These are phyloP conservation scores for Glonium stellatum DNA, from an alignment of 495 filamentous ascomycete species.

Conservation along the genomic window DNA sequence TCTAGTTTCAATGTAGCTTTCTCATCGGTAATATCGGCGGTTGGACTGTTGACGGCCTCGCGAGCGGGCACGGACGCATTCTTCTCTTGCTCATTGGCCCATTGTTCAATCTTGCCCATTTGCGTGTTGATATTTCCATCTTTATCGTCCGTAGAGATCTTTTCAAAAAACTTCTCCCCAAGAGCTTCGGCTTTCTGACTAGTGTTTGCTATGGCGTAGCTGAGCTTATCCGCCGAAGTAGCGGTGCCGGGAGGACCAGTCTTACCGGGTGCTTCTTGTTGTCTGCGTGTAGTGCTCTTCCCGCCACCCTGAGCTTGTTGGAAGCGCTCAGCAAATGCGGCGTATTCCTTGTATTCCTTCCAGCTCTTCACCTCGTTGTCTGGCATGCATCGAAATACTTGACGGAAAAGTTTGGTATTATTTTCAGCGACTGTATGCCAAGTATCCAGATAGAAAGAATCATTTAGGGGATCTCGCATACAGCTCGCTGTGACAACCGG, in stretches of 20 bases:
- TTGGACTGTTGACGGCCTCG: slow-evolving; percentile 8
- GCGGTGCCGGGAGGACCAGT: slow-evolving; percentile 32
- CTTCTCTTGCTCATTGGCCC: slow-evolving; percentile 33
- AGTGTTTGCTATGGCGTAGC: slow-evolving; percentile 6
- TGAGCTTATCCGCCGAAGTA: slow-evolving; percentile 11
- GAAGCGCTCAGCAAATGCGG: slow-evolving; percentile 72
- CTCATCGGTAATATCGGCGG: slow-evolving; percentile 33
- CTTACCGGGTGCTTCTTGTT: slow-evolving; percentile 21
- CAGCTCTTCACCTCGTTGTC: slow-evolving; percentile 90
- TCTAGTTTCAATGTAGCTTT: slow-evolving; percentile 30
- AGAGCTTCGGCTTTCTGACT: slow-evolving; percentile 13
- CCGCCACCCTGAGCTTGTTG: slow-evolving; percentile 48
- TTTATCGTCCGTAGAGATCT: slow-evolving; percentile 28
- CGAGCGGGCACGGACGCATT: not conserved
- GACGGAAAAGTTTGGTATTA: slow-evolving; percentile 86
- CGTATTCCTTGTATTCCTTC: slow-evolving; percentile 88
- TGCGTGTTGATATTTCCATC: slow-evolving; percentile 38
- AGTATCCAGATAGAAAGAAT: slow-evolving; percentile 75
- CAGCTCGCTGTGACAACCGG: slow-evolving; percentile 60
- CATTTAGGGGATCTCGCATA: slow-evolving; percentile 76
- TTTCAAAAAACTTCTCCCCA: slow-evolving; percentile 27
- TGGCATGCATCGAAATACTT: slow-evolving; percentile 94
- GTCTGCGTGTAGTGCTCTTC: slow-evolving; percentile 31
- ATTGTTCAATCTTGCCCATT: slow-evolving; percentile 40
- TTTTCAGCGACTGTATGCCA: slow-evolving; percentile 88